A percentile compares a stretch with the other conserved stretches of the same genome.
Evolutionary conservation across 768 basidiomycete genomes (phyloP).

Genomic region (Tylopilus cervinicoccineus): DNA sequence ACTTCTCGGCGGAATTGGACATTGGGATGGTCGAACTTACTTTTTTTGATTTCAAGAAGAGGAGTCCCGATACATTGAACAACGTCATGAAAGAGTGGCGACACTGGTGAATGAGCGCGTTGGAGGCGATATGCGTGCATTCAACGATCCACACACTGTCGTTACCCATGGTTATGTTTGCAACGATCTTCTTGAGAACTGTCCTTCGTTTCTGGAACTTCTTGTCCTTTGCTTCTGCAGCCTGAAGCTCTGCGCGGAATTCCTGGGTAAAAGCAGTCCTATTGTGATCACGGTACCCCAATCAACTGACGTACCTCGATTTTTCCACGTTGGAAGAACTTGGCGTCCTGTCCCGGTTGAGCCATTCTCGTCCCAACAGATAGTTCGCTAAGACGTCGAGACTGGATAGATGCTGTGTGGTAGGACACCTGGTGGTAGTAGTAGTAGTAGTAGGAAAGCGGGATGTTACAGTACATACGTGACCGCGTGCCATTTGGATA

Average conservation of each 20-base stretch:
- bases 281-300: constrained; percentile 6
- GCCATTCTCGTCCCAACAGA: constrained; percentile 29
- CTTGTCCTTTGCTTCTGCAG: constrained; percentile 94
- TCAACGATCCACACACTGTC: constrained; percentile 68
- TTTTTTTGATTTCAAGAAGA: constrained; percentile 97
- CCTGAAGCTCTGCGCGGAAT: constrained; percentile 87
- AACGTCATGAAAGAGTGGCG: constrained; percentile 91
- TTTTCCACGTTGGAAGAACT: constrained; percentile 89
- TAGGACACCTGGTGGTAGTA: not conserved
- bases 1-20: not conserved
- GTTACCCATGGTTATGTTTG: constrained; percentile 99
- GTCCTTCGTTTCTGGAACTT: constrained; percentile 92
- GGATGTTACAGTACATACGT: too few species aligned
- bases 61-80: constrained; percentile 95
- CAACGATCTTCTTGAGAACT: constrained; percentile 94
- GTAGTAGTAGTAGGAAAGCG: not conserved
- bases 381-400: not conserved
- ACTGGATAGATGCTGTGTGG: not conserved
- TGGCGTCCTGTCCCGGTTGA: constrained; percentile 80
- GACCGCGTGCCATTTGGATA: too few species aligned
- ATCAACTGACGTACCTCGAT: constrained; percentile 59
- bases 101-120: constrained; percentile 55
- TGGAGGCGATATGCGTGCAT: constrained; percentile 10
- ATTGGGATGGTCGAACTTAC: constrained; percentile 44
- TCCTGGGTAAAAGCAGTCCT: constrained; percentile 46